Conservation (phyloP, 2,329 filamentous ascomycete species). For the Ceratocystis alfenasii region DNA sequence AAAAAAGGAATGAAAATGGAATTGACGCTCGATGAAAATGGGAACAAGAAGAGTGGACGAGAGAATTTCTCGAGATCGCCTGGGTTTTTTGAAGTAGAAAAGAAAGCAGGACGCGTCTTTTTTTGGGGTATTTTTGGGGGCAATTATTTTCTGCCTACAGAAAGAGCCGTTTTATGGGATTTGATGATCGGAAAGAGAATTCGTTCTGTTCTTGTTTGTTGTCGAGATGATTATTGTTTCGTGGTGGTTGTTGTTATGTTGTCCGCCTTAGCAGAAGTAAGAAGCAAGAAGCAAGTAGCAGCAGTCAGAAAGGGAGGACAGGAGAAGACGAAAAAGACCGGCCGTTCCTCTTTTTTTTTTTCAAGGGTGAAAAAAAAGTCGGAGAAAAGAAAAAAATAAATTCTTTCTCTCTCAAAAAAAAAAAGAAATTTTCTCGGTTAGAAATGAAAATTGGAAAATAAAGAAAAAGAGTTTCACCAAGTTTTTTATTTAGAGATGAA, state of each 20-base stretch:
- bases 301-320: constrained; percentile 4
- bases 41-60: neutral
- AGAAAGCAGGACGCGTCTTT: constrained; percentile 9
- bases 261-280: neutral
- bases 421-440: constrained; percentile 3
- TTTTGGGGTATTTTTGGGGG: neutral
- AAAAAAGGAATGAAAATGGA: neutral
- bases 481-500: neutral
- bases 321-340: neutral
- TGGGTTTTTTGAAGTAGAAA: neutral
- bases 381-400: neutral
- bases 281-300: no score
- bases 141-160: neutral
- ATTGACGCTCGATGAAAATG: neutral
- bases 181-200: neutral
- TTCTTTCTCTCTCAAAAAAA: neutral
- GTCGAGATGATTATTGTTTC: neutral
- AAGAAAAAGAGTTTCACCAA: constrained; percentile 10
- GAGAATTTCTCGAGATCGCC: constrained; percentile 8
- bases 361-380: constrained; percentile 13
- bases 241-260: neutral
- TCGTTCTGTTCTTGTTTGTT: no score
- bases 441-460: constrained; percentile 11
- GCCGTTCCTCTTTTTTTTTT: constrained; percentile 6
- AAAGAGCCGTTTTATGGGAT: neutral